Evolutionary conservation across 805 yeast species (phyloP), one percentile per base, ranked within the genome.

Genomic region (Myxozyma neotropica): DNA sequence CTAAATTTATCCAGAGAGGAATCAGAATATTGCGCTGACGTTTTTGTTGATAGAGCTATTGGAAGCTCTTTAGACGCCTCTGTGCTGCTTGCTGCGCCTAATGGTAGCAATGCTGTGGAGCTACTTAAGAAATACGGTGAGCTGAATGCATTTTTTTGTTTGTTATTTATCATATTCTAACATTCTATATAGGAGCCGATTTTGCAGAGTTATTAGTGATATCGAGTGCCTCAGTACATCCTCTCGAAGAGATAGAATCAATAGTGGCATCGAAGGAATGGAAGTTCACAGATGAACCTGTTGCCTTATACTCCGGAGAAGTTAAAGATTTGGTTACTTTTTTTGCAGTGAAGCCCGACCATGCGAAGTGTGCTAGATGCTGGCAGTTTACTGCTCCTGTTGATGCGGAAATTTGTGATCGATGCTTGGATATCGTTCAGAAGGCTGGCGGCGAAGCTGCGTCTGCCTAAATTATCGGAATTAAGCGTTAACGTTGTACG

Each of bases 341-440:
- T 1, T 67, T 66, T 7, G 69, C 53, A 2, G 57, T 78, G 5
- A 66, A 65, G 1, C 80, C 90, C 0, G 58, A 71, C 0, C 69
- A 76, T 1, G 74, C 75, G 53, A 91, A 91, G 69, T 94, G 99
- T 71, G 96, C 96, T 5, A 81, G 99, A 71, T 94, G 99, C 74
- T 94, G 99, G 99, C 89, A 89, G 69, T 84, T 75, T 70, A 82
- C 81, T 6, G 77, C 95, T 0, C 72, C 69, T 0, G 67, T 62
- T 0, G 83, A 79, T 36, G 83, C 83, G 10, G 72, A 71, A 1
- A 74, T 91, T 29, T 93, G 99, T 72, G 43, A 55, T 0, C 81
- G 94, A 66, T 93, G 98, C 74, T 77, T 75, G 26, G 62, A 33
- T 3, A 49, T 54, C 5, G 29, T 58, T 39, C 43, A 42, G 35